Evolutionary conservation across 2,329 filamentous ascomycete species (phyloP), one percentile per base, ranked within the genome.

Genomic region (Trichophyton mentagrophytes): DNA sequence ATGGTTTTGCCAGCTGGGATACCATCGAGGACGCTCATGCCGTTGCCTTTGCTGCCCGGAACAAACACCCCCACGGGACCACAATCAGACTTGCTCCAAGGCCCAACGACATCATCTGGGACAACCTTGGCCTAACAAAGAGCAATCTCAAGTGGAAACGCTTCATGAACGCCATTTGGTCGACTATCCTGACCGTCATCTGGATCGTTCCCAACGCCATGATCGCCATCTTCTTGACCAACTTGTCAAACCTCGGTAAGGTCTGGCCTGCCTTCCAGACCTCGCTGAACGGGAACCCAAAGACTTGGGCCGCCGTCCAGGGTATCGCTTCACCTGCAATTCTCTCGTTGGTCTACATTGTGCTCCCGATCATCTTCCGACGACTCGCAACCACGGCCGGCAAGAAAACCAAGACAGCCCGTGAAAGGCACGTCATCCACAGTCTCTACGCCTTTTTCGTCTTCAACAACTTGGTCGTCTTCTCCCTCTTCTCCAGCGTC

Each of bases 391-490:
- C 90, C 63, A 83, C 83, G 66, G 88, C 89, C 3, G 93, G 93
- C 65, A 92, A 97, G 70, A 82, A 88, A 65, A 95, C 90, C 56
- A 99, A 97, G 76, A 95, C 89, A 0, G 89, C 89, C 27, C 85
- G 93, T 60, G 93, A 99, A 72, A 82, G 90, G 33, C 92, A 97
- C 72, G 93, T 99, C 59, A 81, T 93, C 62, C 85, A 84, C 64
- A 95, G 95, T 73, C 81, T 99, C 1, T 99, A 95, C 74, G 82
- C 88, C 17, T 99, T 99, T 77, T 99, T 99, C 74, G 83, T 96
- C 59, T 90, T 99, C 79, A 99, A 99, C 81, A 97, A 97, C 70
- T 75, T 99, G 60, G 78, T 99, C 66, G 85, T 97, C 61, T 97
- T 97, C 74, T 96, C 91, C 9, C 78, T 96, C 13, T 97, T 97